Conservation (phyloP, 495 filamentous ascomycete species). For the Lichenothelia convexa region DNA sequence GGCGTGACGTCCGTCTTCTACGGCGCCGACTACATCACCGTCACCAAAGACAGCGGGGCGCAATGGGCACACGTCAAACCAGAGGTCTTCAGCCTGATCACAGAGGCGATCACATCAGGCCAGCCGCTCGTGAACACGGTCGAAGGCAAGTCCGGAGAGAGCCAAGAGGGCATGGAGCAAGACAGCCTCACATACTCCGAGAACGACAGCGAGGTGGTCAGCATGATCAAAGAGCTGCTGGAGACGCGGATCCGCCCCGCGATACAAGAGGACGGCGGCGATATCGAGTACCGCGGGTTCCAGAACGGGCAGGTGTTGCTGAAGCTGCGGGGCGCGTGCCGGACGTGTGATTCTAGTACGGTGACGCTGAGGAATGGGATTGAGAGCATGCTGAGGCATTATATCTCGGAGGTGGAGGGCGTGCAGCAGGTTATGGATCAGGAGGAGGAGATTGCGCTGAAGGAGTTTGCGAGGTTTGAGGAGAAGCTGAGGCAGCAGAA, state of each 20-base stretch:
- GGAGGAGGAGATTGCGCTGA: constrained; percentile 77
- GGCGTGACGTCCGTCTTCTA: constrained; percentile 91
- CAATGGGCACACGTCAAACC: constrained; percentile 93
- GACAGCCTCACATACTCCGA: constrained; percentile 66
- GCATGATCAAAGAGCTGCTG: constrained; percentile 97
- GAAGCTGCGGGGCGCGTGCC: constrained; percentile 81
- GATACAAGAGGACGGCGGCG: constrained; percentile 93
- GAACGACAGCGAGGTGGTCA: constrained; percentile 78
- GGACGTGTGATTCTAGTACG: constrained; percentile 90
- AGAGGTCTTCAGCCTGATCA: constrained; percentile 88
- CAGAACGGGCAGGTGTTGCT: constrained; percentile 67
- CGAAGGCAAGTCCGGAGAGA: constrained; percentile 37
- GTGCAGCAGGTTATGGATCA: constrained; percentile 81
- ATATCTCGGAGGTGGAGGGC: constrained; percentile 87
- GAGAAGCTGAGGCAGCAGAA: constrained; percentile 72
- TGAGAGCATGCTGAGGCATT: constrained; percentile 43
- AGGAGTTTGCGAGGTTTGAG: constrained; percentile 91
- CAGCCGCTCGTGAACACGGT: constrained; percentile 60
- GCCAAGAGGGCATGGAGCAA: constrained; percentile 34
- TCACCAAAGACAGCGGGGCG: constrained; percentile 70
- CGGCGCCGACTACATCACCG: constrained; percentile 86
- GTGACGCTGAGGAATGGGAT: constrained; percentile 93
- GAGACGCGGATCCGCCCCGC: constrained; percentile 88
- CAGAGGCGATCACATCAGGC: constrained; percentile 67
- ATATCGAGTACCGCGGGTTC: constrained; percentile 88